phyloP scores from a whole-genome alignment of 495 filamentous ascomycete genomes.

The Astrocystis sublimbata region DNA sequence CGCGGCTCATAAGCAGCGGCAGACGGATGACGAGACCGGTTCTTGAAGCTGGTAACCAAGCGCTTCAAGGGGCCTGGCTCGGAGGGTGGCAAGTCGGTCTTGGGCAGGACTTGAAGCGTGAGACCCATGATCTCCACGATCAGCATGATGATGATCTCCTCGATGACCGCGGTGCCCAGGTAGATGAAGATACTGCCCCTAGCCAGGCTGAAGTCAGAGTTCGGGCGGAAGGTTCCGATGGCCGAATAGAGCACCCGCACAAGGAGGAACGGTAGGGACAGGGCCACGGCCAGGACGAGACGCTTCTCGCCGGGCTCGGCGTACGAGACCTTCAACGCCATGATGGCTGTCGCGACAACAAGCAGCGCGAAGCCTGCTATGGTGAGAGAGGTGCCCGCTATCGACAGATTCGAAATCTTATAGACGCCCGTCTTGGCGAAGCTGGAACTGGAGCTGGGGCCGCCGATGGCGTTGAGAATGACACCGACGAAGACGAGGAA shows the following conservation, averaged over 20 bases:
- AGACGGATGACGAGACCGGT: background rate
- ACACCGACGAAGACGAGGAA: constrained; percentile 31
- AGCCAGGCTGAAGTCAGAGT: constrained; percentile 30
- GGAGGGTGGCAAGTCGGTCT: background rate
- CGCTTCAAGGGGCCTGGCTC: background rate
- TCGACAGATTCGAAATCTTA: constrained; percentile 25
- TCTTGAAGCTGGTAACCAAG: background rate
- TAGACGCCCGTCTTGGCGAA: constrained; percentile 20
- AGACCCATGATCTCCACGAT: constrained; percentile 38
- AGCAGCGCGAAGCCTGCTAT: constrained; percentile 34
- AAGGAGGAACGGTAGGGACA: constrained; percentile 41
- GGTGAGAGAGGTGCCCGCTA: constrained; percentile 30
- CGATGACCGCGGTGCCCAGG: constrained; percentile 39
- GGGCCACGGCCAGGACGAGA: constrained; percentile 31
- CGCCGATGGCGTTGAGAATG: constrained; percentile 37
- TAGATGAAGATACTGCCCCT: constrained; percentile 28
- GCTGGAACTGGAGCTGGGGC: constrained; percentile 18
- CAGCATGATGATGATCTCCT: constrained; percentile 39
- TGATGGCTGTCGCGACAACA: constrained; percentile 22
- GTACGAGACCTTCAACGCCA: constrained; percentile 24
- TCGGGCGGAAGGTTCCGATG: constrained; percentile 26
- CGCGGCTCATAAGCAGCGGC: background rate
- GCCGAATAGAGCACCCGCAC: constrained; percentile 38
- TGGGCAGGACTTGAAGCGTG: constrained; percentile 24
- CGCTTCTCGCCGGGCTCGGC: constrained; percentile 38